phyloP scores from a whole-genome alignment of 805 yeast species.

The Saturnispora besseyi region DNA sequence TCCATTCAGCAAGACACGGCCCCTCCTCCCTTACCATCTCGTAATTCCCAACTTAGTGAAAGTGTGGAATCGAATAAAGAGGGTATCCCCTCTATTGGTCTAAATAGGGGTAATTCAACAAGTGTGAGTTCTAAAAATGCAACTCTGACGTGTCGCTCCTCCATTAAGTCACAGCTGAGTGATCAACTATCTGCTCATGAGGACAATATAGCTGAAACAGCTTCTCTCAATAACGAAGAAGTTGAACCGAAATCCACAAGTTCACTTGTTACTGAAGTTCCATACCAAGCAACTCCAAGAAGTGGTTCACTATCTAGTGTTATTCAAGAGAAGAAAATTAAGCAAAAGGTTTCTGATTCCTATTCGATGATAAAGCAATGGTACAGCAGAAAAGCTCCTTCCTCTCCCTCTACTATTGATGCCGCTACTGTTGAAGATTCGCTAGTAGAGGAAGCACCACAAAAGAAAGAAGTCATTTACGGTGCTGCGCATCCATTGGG shows the following conservation, averaged over 20 bases:
- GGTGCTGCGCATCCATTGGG: not conserved
- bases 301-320: not conserved
- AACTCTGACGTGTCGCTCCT: not conserved
- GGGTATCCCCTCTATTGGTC: not conserved
- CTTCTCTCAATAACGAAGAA: not conserved
- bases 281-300: not conserved
- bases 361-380: conserved; percentile 58
- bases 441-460: not conserved
- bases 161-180: not conserved
- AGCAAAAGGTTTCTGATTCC: conserved; percentile 32
- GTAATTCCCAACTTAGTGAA: not conserved
- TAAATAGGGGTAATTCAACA: not conserved
- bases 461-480: not conserved
- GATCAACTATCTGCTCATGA: not conserved
- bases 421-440: not conserved
- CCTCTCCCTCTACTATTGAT: not conserved
- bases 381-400: conserved; percentile 37
- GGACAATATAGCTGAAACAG: not conserved
- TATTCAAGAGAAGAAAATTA: conserved; percentile 5
- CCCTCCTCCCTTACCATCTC: conserved; percentile 4
- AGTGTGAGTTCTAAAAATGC: not conserved
- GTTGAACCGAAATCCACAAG: not conserved
- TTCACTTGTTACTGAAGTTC: not conserved
- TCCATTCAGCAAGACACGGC: not conserved
- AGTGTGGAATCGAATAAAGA: not conserved